Evolutionary conservation across 345 rosid species (phyloP).

Genomic region (Boechera divaricarpa): DNA sequence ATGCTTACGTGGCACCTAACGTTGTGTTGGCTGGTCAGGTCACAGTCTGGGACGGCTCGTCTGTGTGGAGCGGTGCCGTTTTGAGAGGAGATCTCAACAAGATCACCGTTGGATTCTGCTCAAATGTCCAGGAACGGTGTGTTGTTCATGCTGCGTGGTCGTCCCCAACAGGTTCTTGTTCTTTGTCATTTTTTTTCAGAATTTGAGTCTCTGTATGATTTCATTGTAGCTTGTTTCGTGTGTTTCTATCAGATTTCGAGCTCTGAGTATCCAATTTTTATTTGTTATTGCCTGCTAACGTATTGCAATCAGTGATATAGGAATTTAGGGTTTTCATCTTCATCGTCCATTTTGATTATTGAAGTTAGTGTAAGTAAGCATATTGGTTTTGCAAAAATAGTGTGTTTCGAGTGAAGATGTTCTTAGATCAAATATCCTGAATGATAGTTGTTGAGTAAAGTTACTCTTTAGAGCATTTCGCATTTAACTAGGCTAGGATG

Average conservation of each 20-base stretch:
- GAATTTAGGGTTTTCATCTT: constrained; percentile 19
- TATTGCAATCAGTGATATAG: constrained; percentile 11
- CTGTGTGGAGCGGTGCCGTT: constrained; percentile 92
- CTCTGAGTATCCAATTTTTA: background rate
- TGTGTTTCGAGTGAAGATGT: constrained; percentile 2
- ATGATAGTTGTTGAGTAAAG: constrained; percentile 5
- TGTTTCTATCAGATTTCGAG: background rate
- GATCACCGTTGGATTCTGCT: constrained; percentile 89
- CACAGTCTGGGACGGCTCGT: constrained; percentile 80
- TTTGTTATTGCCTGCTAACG: background rate
- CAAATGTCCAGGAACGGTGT: constrained; percentile 94
- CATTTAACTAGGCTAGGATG: background rate
- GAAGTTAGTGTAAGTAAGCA: background rate
- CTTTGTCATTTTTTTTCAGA: background rate
- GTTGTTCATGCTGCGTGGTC: constrained; percentile 98
- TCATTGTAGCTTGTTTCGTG: background rate
- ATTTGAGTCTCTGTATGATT: background rate
- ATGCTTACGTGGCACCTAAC: constrained; percentile 96
- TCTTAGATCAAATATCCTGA: background rate
- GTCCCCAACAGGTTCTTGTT: constrained; percentile 82
- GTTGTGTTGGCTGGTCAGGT: constrained; percentile 97
- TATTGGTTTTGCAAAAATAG: constrained; percentile 1
- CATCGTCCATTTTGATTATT: background rate
- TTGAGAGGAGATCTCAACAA: constrained; percentile 96
- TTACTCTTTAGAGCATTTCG: constrained; percentile 15